Evolutionary conservation across 768 basidiomycete species (phyloP), one percentile per base, ranked within the genome.

Genomic region (Termitomyces sp.): DNA sequence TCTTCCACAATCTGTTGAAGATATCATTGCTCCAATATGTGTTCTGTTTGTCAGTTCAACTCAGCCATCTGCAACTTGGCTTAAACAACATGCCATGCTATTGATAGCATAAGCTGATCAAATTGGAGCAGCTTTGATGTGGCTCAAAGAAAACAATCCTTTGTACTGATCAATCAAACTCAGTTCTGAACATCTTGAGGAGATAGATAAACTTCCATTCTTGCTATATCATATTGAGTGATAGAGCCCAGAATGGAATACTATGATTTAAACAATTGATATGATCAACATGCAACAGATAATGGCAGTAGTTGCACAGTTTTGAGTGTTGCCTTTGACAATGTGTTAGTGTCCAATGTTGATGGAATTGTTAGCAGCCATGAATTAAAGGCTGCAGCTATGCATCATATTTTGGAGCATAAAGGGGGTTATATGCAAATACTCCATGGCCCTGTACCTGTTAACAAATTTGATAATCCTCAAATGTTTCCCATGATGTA

Each of bases 1-100:
- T 0, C 60, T 82, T 2, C 81, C 79, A 0, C 79, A 75, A 0
- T 49, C 71, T 3, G 46, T 80, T 1, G 69, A 72, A 11, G 77
- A 79, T 0, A 69, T 79, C 10, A 45, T 69, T 0, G 66, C 73
- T 0, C 73, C 73, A 3, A 73, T 80, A 1, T 79, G 78, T 62
- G 72, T 81, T 1, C 45, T 80, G 0, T 80, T 80, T 63, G 63
- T 77, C n/a, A 78, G 79, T 0, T 70, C 76, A 0, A 4, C n/a
- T 0, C 51, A 58, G 0, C 77, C 76, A 0, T 57, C 64, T 10
- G 8, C 15, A 0, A 66, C 74, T 48, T 78, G 76, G 77, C 4
- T 53, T 1, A 17, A 9, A 11, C 2, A 38, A 20, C 3, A 36
- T 38, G 52, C 36, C 0, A 20, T 4, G 0, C 36, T 36, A 8